A percentile compares a stretch with the other conserved stretches of the same genome.
Evolutionary conservation across 2,329 filamentous ascomycete genomes (phyloP).

Genomic region (Claviceps humidiphila): DNA sequence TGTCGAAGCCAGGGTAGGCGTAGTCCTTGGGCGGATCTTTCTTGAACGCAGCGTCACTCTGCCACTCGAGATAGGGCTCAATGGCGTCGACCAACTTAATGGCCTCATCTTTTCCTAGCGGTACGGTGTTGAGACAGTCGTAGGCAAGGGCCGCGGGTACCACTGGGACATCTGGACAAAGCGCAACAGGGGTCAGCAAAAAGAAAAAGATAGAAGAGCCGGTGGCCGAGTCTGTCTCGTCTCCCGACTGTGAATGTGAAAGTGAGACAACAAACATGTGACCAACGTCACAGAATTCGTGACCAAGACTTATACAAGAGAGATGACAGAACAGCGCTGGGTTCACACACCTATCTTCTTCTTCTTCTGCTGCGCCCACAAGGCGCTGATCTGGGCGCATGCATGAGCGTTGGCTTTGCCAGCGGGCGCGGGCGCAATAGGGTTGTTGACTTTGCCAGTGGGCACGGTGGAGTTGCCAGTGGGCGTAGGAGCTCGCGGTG

Average conservation of each 20-base stretch:
- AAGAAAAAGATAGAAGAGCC: background rate
- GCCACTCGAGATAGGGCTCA: conserved; percentile 31
- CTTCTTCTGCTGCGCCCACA: conserved; percentile 7
- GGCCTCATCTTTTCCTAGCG: conserved; percentile 22
- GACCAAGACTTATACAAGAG: too few species aligned
- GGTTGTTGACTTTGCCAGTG: background rate
- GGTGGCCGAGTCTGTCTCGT: too few species aligned
- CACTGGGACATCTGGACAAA: conserved; percentile 14
- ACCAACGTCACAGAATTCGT: too few species aligned
- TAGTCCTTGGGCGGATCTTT: conserved; percentile 39
- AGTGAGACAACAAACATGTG: too few species aligned
- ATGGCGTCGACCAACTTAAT: conserved; percentile 23
- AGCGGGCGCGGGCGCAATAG: conserved; percentile 12
- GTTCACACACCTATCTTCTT: background rate
- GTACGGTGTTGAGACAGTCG: conserved; percentile 26
- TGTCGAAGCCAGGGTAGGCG: conserved; percentile 33
- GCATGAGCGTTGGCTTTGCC: conserved; percentile 2
- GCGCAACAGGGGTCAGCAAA: background rate
- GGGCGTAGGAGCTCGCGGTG: too few species aligned
- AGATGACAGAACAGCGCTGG: background rate
- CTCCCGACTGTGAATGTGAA: too few species aligned
- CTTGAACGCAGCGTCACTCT: conserved; percentile 33
- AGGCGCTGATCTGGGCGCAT: conserved; percentile 7
- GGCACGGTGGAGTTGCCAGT: too few species aligned
- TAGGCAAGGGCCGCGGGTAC: conserved; percentile 23